Evolutionary conservation across 208 protist species (phyloP).

Genomic region (Acanthamoeba triangularis): DNA sequence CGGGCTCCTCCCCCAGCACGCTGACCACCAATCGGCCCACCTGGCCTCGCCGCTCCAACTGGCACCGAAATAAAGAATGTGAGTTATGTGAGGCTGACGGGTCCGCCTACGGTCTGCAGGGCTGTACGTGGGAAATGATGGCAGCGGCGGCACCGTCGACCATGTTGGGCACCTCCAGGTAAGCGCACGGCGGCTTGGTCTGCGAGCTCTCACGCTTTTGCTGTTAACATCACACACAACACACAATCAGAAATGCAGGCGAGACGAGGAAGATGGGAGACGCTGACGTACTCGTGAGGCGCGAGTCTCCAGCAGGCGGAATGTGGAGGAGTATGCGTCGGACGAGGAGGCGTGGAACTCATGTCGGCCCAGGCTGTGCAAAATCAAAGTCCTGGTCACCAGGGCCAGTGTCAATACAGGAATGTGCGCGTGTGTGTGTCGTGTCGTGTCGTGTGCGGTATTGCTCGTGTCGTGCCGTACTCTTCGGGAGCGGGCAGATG

Average conservation of each 20-base stretch:
- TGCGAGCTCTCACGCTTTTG: not conserved
- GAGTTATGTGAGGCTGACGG: not conserved
- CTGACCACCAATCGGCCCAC: not conserved
- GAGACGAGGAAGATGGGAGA: not conserved
- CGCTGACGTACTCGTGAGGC: not conserved
- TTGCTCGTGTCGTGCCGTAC: not conserved
- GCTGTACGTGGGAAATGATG: conserved; percentile 36
- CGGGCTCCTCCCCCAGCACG: not conserved
- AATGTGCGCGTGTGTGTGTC: not conserved
- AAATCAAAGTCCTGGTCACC: not conserved
- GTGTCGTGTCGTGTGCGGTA: not conserved
- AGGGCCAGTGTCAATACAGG: too few species aligned
- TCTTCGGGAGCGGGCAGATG: not conserved
- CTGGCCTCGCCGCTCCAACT: conserved; percentile 3
- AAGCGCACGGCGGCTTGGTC: not conserved
- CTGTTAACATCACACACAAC: not conserved
- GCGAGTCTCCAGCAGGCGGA: conserved; percentile 22
- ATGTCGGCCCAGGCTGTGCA: conserved; percentile 39
- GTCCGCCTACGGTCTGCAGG: not conserved
- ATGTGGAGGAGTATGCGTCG: not conserved
- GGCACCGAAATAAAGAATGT: not conserved
- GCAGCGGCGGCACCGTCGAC: conserved; percentile 34
- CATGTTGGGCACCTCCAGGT: conserved; percentile 64
- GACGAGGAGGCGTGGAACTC: not conserved
- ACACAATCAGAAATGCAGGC: not conserved